Conservation (phyloP, 2,329 filamentous ascomycete genomes). For the Calonectria pauciramosa region DNA sequence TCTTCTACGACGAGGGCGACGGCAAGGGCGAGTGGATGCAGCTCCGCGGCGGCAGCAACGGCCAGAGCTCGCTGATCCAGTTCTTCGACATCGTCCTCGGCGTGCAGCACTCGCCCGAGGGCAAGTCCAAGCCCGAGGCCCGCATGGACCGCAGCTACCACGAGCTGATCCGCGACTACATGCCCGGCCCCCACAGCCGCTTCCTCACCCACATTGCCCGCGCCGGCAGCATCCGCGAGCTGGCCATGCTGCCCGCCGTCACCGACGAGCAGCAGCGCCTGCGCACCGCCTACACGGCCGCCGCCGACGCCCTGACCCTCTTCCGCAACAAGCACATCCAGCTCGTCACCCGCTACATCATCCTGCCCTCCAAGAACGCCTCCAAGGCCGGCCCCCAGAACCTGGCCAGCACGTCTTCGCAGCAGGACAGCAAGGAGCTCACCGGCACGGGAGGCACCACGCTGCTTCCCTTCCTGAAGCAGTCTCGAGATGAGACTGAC, state of each 20-base stretch:
- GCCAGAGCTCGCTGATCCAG: constrained; percentile 92
- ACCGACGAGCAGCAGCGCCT: constrained; percentile 64
- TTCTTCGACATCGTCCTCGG: constrained; percentile 92
- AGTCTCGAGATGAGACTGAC: constrained; percentile 86
- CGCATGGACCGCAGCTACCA: constrained; percentile 58
- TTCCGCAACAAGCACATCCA: constrained; percentile 90
- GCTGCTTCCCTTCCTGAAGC: constrained; percentile 89
- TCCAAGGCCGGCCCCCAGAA: constrained; percentile 51
- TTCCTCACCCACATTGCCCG: constrained; percentile 81
- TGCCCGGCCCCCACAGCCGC: constrained; percentile 85
- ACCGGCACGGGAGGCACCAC: constrained; percentile 90
- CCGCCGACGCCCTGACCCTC: constrained; percentile 79
- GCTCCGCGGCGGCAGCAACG: constrained; percentile 91
- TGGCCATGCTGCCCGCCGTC: constrained; percentile 68
- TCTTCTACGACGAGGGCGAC: constrained; percentile 85
- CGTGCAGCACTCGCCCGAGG: constrained; percentile 76
- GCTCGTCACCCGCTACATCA: constrained; percentile 91
- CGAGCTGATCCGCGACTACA: constrained; percentile 85
- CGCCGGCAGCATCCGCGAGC: constrained; percentile 81
- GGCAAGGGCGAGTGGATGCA: constrained; percentile 78
- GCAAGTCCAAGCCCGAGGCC: constrained; percentile 44
- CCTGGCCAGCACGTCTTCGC: constrained; percentile 60
- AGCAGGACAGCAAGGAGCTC: constrained; percentile 62
- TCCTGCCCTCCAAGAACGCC: constrained; percentile 75
- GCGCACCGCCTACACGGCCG: constrained; percentile 73